phyloP scores from a whole-genome alignment of 768 basidiomycete genomes.

The Obba rivulosa region DNA sequence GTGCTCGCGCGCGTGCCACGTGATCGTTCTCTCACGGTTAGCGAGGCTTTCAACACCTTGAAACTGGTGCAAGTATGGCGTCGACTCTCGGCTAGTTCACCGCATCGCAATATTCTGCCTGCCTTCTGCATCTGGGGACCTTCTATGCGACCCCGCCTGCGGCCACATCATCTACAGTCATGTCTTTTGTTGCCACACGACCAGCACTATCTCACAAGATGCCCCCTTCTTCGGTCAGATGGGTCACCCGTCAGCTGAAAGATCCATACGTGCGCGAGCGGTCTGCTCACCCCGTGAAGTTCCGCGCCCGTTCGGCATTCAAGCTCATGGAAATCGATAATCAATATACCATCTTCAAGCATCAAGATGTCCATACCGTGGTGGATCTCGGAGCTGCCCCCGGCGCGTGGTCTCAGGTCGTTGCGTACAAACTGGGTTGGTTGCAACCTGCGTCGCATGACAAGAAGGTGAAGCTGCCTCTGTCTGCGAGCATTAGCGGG shows the following conservation, averaged over 20 bases:
- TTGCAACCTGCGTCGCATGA: constrained; percentile 15
- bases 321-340: constrained; percentile 81
- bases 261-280: constrained; percentile 71
- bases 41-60: too few relatives aligned
- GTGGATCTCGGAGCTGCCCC: constrained; percentile 92
- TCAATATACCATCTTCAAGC: constrained; percentile 47
- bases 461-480: background rate
- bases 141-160: too few relatives aligned
- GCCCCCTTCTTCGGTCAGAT: constrained; percentile 43
- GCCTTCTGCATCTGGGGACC: too few relatives aligned
- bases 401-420: constrained; percentile 93
- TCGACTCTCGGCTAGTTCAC: too few relatives aligned
- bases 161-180: too few relatives aligned
- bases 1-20: too few relatives aligned
- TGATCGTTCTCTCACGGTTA: too few relatives aligned
- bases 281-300: constrained; percentile 37
- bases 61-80: too few relatives aligned
- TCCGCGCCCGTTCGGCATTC: constrained; percentile 86
- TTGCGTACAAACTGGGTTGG: constrained; percentile 58
- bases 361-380: constrained; percentile 52
- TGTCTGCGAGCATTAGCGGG: background rate
- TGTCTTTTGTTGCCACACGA: constrained; percentile 33
- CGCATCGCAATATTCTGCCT: too few relatives aligned
- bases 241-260: constrained; percentile 64
- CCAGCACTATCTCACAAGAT: constrained; percentile 23